These are phyloP conservation scores for Plasmopara viticola DNA, from an alignment of 352 stramenopile genomes.

Conservation along the genomic window DNA sequence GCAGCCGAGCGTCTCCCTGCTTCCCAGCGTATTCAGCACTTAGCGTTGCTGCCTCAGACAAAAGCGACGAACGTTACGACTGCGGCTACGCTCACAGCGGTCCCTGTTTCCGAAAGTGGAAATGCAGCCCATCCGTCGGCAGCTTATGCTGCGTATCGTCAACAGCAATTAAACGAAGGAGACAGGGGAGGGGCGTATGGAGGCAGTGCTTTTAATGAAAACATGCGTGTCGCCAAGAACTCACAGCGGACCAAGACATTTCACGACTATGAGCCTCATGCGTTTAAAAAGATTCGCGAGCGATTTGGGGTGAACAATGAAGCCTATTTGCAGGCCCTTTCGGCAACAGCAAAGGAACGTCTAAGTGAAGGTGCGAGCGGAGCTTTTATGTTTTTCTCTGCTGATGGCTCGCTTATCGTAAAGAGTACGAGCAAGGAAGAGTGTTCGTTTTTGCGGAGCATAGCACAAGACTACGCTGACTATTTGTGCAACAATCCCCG, in stretches of 20 bases:
- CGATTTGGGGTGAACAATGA: slow-evolving; percentile 82
- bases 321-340: slow-evolving; percentile 75
- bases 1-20: slow-evolving; percentile 64
- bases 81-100: slow-evolving; percentile 18
- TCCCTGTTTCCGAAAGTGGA: slow-evolving; percentile 26
- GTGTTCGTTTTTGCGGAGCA: slow-evolving; percentile 77
- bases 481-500: slow-evolving; percentile 83
- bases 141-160: slow-evolving; percentile 44
- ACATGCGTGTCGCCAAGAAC: slow-evolving; percentile 62
- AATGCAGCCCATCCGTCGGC: slow-evolving; percentile 23
- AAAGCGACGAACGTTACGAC: slow-evolving; percentile 32
- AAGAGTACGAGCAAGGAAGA: slow-evolving; percentile 89
- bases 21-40: slow-evolving; percentile 76
- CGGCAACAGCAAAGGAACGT: slow-evolving; percentile 81
- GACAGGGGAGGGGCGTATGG: slow-evolving; percentile 22
- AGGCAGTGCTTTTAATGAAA: slow-evolving; percentile 60
- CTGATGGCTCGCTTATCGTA: slow-evolving; percentile 83
- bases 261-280: slow-evolving; percentile 83
- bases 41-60: slow-evolving; percentile 74
- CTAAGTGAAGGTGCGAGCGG: slow-evolving; percentile 84
- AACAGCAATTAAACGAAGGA: slow-evolving; percentile 40
- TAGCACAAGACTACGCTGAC: slow-evolving; percentile 82
- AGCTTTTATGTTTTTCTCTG: slow-evolving; percentile 91
- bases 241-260: slow-evolving; percentile 79
- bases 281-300: slow-evolving; percentile 86